Percentiles rank a stretch among this genome's conserved stretches.
Evolutionary conservation across 2,329 filamentous ascomycete species (phyloP).

Genomic region (Talaromyces sp.): DNA sequence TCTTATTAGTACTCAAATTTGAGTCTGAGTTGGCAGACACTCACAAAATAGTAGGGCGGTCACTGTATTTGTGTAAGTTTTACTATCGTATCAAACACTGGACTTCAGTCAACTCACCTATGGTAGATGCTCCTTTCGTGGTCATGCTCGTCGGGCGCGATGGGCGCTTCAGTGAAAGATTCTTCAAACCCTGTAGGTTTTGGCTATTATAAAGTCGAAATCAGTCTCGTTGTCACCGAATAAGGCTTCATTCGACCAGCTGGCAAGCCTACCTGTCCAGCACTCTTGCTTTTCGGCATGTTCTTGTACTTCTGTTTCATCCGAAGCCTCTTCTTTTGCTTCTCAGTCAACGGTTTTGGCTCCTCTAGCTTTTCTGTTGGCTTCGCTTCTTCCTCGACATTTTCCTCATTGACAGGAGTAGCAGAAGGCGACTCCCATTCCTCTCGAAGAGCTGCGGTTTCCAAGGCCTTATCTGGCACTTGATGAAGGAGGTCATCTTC

Average conservation of each 20-base stretch:
- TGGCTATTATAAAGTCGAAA: constrained; percentile 23
- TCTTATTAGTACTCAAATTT: not conserved
- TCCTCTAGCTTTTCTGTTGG: not conserved
- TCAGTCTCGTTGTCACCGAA: not conserved
- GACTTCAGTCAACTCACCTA: constrained; percentile 44
- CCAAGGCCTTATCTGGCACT: not conserved
- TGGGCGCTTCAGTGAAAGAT: constrained; percentile 71
- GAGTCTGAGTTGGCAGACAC: constrained; percentile 15
- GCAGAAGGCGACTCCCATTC: constrained; percentile 2
- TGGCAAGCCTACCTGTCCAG: constrained; percentile 9
- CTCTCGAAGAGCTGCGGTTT: not conserved
- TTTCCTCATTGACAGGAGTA: not conserved
- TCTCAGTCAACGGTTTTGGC: not conserved
- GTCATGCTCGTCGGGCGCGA: constrained; percentile 63
- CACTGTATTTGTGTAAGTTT: constrained; percentile 28
- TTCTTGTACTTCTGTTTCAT: constrained; percentile 13
- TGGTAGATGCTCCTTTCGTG: constrained; percentile 67
- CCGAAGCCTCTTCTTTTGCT: constrained; percentile 5
- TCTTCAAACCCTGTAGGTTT: constrained; percentile 69
- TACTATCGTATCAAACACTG: not conserved
- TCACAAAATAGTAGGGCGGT: constrained; percentile 53
- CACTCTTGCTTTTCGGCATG: constrained; percentile 10
- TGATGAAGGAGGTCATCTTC: not conserved
- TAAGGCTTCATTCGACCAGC: not conserved
- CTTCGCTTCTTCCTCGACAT: not conserved